Conservation (phyloP, 106 monocot species). For the Phalaenopsis aphrodite region DNA sequence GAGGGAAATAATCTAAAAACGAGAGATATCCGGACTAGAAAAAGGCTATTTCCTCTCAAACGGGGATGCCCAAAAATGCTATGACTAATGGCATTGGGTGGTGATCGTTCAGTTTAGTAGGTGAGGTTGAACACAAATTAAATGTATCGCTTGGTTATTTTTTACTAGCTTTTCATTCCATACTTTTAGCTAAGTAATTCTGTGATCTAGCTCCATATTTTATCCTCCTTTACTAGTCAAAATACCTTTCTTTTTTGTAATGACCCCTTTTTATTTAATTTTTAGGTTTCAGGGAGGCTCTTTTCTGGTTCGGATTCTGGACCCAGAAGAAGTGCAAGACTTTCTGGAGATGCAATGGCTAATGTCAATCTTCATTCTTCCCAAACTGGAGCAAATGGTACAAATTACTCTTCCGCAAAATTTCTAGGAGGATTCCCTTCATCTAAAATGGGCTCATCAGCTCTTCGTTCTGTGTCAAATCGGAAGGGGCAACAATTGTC, state of each 20-base stretch:
- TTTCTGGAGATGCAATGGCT: constrained; percentile 50
- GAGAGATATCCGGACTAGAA: too few relatives aligned
- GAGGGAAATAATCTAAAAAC: too few relatives aligned
- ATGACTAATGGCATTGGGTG: too few relatives aligned
- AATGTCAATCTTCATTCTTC: constrained; percentile 41
- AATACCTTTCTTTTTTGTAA: background rate
- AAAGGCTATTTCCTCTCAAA: too few relatives aligned
- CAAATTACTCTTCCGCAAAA: constrained; percentile 51
- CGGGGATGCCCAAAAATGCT: too few relatives aligned
- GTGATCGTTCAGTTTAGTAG: too few relatives aligned
- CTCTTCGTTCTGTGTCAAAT: constrained; percentile 43
- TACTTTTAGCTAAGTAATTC: too few relatives aligned
- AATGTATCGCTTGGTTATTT: too few relatives aligned
- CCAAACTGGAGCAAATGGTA: constrained; percentile 64
- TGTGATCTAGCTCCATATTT: background rate
- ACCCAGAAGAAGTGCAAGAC: constrained; percentile 70
- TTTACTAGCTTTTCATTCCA: too few relatives aligned
- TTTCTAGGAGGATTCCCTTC: constrained; percentile 64
- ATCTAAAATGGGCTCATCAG: constrained; percentile 44
- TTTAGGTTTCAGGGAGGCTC: constrained; percentile 85
- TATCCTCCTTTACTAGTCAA: background rate
- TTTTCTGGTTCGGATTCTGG: constrained; percentile 77
- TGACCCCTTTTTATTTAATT: background rate
- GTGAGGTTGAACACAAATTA: too few relatives aligned
- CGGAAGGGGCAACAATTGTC: constrained; percentile 60